A percentile compares a stretch with the other conserved stretches of the same genome.
These are phyloP conservation scores for Pseudopyrenochaeta lycopersici DNA, from an alignment of 2,329 filamentous ascomycete species.

Conservation along the genomic window DNA sequence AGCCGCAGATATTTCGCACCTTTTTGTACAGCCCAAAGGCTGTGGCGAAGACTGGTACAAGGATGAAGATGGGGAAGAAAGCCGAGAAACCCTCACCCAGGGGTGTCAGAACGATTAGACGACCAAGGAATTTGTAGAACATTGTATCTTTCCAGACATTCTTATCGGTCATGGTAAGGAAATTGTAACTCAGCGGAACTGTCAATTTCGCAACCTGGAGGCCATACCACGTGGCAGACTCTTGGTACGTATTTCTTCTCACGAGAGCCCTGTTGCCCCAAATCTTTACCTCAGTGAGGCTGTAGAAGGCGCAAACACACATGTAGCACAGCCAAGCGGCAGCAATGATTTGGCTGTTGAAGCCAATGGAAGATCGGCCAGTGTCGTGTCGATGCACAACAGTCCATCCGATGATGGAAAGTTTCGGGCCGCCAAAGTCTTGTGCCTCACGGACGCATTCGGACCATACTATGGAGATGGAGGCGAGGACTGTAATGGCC, in stretches of 20 bases:
- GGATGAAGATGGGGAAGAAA: constrained; percentile 86
- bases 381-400: constrained; percentile 80
- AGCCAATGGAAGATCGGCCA: constrained; percentile 78
- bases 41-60: constrained; percentile 85
- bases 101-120: constrained; percentile 82
- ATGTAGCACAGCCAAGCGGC: constrained; percentile 95
- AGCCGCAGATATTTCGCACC: constrained; percentile 78
- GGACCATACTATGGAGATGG: constrained; percentile 88
- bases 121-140: constrained; percentile 88
- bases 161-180: constrained; percentile 84
- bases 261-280: constrained; percentile 96
- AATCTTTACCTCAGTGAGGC: constrained; percentile 92
- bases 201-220: constrained; percentile 91
- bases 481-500: constrained; percentile 75
- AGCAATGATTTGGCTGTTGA: constrained; percentile 85
- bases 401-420: constrained; percentile 74
- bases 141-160: constrained; percentile 78
- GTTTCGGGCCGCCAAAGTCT: constrained; percentile 63
- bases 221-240: constrained; percentile 95
- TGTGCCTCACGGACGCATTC: constrained; percentile 85
- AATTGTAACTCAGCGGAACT: constrained; percentile 94
- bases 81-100: constrained; percentile 86
- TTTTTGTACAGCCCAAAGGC: constrained; percentile 90
- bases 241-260: constrained; percentile 87
- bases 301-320: constrained; percentile 86